phyloP scores from a whole-genome alignment of 768 basidiomycete species.

The Kwoniella bestiolae region DNA sequence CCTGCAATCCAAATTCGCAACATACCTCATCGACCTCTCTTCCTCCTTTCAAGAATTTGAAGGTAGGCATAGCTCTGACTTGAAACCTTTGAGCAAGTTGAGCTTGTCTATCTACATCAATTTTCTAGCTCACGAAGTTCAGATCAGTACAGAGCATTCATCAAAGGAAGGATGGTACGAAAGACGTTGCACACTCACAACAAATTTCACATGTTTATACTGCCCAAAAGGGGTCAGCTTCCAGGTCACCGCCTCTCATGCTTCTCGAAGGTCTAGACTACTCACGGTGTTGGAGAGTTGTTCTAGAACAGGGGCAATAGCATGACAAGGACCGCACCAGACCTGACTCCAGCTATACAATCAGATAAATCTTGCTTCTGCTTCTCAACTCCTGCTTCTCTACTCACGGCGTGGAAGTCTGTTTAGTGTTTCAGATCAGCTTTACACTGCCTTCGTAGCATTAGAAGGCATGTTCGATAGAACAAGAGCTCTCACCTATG shows the following conservation, averaged over 20 bases:
- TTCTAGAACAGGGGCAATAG: constrained; percentile 53
- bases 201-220: constrained; percentile 51
- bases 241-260: not conserved
- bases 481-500: constrained; percentile 37
- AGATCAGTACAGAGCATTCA: not conserved
- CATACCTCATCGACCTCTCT: constrained; percentile 55
- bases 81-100: constrained; percentile 50
- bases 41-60: constrained; percentile 56
- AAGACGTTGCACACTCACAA: constrained; percentile 26
- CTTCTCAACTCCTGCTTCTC: constrained; percentile 3
- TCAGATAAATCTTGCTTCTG: constrained; percentile 2
- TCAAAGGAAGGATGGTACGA: not conserved
- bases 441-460: no score
- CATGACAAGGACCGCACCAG: constrained; percentile 55
- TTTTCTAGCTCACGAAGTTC: constrained; percentile 35
- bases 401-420: constrained; percentile 53
- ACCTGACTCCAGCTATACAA: constrained; percentile 16
- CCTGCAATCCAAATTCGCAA: not conserved
- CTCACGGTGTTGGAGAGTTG: constrained; percentile 46
- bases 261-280: not conserved
- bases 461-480: no score
- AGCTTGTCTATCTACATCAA: constrained; percentile 54
- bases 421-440: constrained; percentile 12
- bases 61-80: constrained; percentile 57
- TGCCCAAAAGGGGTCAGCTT: constrained; percentile 17